These are phyloP conservation scores for Gracilaria caudata DNA, from an alignment of 23 red algal genomes.

Conservation along the genomic window DNA sequence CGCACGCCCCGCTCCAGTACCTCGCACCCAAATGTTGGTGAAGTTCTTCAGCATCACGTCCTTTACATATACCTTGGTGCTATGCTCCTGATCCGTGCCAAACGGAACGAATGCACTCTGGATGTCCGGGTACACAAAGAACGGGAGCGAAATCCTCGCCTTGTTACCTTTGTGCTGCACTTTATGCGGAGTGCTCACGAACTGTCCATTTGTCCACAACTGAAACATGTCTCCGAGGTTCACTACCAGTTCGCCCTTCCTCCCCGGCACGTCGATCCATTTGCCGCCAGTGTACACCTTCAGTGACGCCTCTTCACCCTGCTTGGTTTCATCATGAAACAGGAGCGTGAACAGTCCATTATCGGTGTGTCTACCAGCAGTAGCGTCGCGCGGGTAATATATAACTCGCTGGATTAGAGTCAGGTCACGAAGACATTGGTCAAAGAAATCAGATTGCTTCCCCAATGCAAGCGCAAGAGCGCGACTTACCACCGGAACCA, in stretches of 20 bases:
- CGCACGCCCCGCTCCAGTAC: constrained; percentile 19
- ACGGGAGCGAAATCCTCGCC: constrained; percentile 14
- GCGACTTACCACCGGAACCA: constrained; percentile 3
- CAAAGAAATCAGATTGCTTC: constrained; percentile 10
- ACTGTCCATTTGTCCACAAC: constrained; percentile 27
- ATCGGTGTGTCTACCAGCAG: constrained; percentile 40
- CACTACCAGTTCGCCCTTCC: background rate
- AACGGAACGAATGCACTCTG: constrained; percentile 4
- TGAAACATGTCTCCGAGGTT: constrained; percentile 36
- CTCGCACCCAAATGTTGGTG: constrained; percentile 24
- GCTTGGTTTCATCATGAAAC: background rate
- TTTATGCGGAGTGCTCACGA: constrained; percentile 23
- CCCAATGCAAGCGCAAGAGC: constrained; percentile 29
- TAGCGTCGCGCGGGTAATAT: constrained; percentile 13
- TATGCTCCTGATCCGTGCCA: background rate
- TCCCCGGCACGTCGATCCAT: constrained; percentile 17
- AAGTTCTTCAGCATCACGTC: constrained; percentile 38
- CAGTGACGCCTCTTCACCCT: constrained; percentile 7
- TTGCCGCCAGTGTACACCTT: constrained; percentile 9
- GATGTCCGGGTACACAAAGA: constrained; percentile 44
- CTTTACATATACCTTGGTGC: background rate
- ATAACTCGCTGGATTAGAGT: constrained; percentile 45
- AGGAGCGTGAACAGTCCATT: constrained; percentile 27
- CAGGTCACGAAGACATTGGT: background rate
- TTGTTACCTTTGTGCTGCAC: background rate